Evolutionary conservation across 441 rosid species (phyloP).

Genomic region (Monsonia emarginata): DNA sequence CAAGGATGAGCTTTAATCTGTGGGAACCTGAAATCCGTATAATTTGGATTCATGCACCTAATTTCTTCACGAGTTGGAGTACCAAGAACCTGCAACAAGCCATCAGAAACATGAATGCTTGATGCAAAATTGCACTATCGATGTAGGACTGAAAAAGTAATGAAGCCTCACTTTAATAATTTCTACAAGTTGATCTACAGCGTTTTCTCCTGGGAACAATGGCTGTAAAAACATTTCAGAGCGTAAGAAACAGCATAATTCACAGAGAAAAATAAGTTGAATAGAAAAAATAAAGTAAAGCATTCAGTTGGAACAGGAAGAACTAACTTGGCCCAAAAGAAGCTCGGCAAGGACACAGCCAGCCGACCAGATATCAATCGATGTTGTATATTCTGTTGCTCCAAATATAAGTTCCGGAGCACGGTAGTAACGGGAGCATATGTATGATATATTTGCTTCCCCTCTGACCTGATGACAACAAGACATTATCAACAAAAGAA

Average conservation of each 20-base stretch:
- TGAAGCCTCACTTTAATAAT: slow-evolving; percentile 60
- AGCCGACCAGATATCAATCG: slow-evolving; percentile 98
- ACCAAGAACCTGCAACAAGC: slow-evolving; percentile 69
- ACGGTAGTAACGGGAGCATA: slow-evolving; percentile 90
- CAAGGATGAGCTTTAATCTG: slow-evolving; percentile 98
- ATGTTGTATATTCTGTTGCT: slow-evolving; percentile 93
- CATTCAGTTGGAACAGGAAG: neutral
- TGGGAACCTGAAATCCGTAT: slow-evolving; percentile 85
- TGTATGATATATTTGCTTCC: slow-evolving; percentile 85
- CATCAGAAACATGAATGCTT: slow-evolving; percentile 6
- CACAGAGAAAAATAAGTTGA: neutral
- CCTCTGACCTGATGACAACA: slow-evolving; percentile 56
- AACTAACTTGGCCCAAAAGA: slow-evolving; percentile 79
- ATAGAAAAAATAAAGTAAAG: neutral
- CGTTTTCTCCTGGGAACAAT: slow-evolving; percentile 92
- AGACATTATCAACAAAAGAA: neutral
- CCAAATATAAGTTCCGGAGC: slow-evolving; percentile 99
- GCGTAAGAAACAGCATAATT: no score
- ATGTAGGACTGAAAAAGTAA: neutral
- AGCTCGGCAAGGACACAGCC: slow-evolving; percentile 99
- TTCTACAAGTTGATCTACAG: slow-evolving; percentile 95
- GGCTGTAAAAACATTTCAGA: slow-evolving; percentile 40
- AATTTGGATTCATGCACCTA: slow-evolving; percentile 95
- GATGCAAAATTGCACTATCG: neutral
- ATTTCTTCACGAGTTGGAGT: slow-evolving; percentile 98